A percentile compares a stretch with the other conserved stretches of the same genome.
These are phyloP conservation scores for Macrolepiota fuliginosa DNA, from an alignment of 768 basidiomycete genomes.

Conservation along the genomic window DNA sequence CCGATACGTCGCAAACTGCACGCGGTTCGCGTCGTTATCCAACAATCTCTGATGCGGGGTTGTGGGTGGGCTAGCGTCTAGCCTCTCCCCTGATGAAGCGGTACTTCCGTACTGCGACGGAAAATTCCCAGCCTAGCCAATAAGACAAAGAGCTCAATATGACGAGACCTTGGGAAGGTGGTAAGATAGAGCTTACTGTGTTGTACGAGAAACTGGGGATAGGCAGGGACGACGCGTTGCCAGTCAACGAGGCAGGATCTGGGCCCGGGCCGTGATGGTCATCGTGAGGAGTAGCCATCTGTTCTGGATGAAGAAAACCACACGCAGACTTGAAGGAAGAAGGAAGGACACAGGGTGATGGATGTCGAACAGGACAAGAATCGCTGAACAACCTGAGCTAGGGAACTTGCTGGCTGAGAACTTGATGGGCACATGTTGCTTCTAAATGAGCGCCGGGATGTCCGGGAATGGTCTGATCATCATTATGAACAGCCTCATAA, in stretches of 20 bases:
- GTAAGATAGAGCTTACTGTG: not conserved
- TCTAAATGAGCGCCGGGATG: not conserved
- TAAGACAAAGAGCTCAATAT: not conserved
- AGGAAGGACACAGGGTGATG: not conserved
- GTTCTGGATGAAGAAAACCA: not conserved
- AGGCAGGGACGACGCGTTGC: slow-evolving; percentile 3
- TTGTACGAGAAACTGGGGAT: slow-evolving; percentile 2
- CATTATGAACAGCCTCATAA: not conserved
- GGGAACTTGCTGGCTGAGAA: not conserved
- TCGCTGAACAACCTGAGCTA: not conserved
- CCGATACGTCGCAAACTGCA: slow-evolving; percentile 23
- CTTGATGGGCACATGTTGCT: not conserved
- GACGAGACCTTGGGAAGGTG: not conserved
- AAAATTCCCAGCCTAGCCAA: not conserved
- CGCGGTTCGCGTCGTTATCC: slow-evolving; percentile 3
- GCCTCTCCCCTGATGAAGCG: slow-evolving; percentile 1
- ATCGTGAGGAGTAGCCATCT: not conserved
- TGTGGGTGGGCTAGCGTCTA: slow-evolving; percentile 3
- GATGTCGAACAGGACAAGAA: not conserved
- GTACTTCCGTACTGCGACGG: not conserved
- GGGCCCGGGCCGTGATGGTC: not conserved
- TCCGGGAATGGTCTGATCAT: not conserved
- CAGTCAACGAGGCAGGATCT: not conserved
- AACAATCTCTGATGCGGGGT: slow-evolving; percentile 1
- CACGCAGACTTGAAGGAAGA: not conserved